Base-by-base conservation (phyloP, 2,329 filamentous ascomycete genomes). In the Stagonosporopsis tanaceti region DNA sequence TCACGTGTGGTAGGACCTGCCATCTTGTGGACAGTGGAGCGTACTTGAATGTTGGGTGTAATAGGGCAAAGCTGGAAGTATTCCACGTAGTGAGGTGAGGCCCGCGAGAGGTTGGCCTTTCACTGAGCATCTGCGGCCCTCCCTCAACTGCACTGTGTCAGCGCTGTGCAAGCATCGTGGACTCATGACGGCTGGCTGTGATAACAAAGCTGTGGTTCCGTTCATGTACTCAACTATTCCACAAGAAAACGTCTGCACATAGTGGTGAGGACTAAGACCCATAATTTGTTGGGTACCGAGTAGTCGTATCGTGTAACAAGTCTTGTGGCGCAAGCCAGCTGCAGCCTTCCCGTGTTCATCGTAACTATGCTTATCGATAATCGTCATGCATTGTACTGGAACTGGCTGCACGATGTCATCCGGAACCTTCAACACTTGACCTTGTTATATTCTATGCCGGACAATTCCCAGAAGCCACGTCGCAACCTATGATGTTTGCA, bases 321-420 rank as follows among this genome's bases (percentile, higher is more conserved):
- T 6, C 6, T 34, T 34, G 32, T n/a, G 32, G 32, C 32, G 32
- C 14, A 15, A 7, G 12, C 12, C 32, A 34, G 5, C 32, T 15
- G 20, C 3, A 35, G 24, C 38, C 8, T 50, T 20, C 3, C 20
- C 53, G 53, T 56, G 35, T 50, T 46, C 38, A 14, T 30, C 46
- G 40, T 46, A 46, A 40, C 32, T 2, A 14, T 11, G 47, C 48
- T 40, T 53, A 47, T 47, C 50, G 42, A 53, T 47, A 53, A 2
- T n/a, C 8, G 25, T 6, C 9, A 20, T 38, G 32, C 17, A 39
- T 28, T 54, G 32, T 30, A 45, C 20, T 32, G 12, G 8, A 6
- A 45, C 20, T 32, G 12, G 8, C 30, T 20, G 38, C 41, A n/a
- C 39, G 20, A 45, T 40, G 27, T 45, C 46, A 38, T 38, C 39